phyloP scores from a whole-genome alignment of 805 yeast genomes.

The Maudiozyma serrabonitensis region DNA sequence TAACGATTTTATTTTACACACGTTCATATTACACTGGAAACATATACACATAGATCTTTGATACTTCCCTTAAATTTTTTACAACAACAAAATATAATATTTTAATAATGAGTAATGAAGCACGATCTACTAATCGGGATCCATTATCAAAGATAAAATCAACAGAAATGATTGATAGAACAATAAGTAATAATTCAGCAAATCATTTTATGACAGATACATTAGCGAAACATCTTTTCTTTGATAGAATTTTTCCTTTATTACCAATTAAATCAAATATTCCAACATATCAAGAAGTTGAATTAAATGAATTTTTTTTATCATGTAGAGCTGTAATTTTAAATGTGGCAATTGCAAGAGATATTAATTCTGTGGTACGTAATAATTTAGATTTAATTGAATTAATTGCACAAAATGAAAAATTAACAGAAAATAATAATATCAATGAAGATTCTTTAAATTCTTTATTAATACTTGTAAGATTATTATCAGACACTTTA shows the following conservation, averaged over 20 bases:
- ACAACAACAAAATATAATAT: no score
- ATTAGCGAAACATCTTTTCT: conserved; percentile 14
- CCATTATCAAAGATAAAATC: background rate
- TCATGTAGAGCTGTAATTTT: conserved; percentile 20
- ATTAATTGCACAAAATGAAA: conserved; percentile 4
- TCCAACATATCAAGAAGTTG: conserved; percentile 17
- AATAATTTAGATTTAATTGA: conserved; percentile 8
- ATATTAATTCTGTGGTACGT: conserved; percentile 11
- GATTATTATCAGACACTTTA: conserved; percentile 32
- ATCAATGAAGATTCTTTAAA: conserved; percentile 9
- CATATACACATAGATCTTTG: no score
- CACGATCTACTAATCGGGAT: background rate
- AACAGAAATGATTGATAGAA: background rate
- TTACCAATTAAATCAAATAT: conserved; percentile 19
- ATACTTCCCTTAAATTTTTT: no score
- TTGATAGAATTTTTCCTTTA: conserved; percentile 18
- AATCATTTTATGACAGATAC: conserved; percentile 7
- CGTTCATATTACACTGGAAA: no score
- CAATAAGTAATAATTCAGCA: background rate
- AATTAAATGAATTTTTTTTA: conserved; percentile 13
- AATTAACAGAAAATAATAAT: conserved; percentile 3
- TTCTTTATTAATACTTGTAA: conserved; percentile 30
- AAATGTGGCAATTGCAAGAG: conserved; percentile 17
- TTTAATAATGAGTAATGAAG: background rate
- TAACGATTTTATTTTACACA: no score